phyloP scores from a whole-genome alignment of 1,139 yeast species.

The Pichia sp. region DNA sequence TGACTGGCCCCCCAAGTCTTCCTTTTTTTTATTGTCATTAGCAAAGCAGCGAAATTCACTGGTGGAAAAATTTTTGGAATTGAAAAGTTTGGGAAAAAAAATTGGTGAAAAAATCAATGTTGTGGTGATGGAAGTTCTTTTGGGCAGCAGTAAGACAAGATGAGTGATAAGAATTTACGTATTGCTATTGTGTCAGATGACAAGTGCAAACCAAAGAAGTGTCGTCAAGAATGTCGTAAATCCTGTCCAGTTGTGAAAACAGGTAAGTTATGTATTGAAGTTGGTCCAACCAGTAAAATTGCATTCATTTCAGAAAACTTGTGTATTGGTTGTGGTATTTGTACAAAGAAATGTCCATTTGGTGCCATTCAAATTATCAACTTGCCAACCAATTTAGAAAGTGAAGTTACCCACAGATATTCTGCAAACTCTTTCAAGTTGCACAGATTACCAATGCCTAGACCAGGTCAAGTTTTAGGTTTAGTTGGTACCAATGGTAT shows the following conservation, averaged over 20 bases:
- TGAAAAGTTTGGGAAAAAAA: no score
- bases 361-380: slow-evolving; percentile 94
- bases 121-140: no score
- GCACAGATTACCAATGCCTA: slow-evolving; percentile 95
- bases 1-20: no score
- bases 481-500: slow-evolving; percentile 98
- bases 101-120: no score
- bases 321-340: slow-evolving; percentile 99
- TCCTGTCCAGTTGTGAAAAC: slow-evolving; percentile 97
- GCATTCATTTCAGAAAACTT: slow-evolving; percentile 93
- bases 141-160: slow-evolving; percentile 12
- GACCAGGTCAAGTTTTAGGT: slow-evolving; percentile 98
- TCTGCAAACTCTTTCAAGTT: slow-evolving; percentile 96
- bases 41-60: no score
- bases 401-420: slow-evolving; percentile 91
- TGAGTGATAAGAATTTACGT: slow-evolving; percentile 65
- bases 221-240: slow-evolving; percentile 96
- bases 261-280: slow-evolving; percentile 96
- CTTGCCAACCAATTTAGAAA: slow-evolving; percentile 88
- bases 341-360: slow-evolving; percentile 97
- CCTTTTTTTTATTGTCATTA: no score
- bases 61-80: no score
- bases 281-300: slow-evolving; percentile 79
- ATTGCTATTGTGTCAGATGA: slow-evolving; percentile 92
- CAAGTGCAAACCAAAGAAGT: slow-evolving; percentile 95